Percentiles rank a stretch among this genome's conserved stretches.
Evolutionary conservation across 2,329 filamentous ascomycete species (phyloP).

Genomic region (Hypoxylon sp.): DNA sequence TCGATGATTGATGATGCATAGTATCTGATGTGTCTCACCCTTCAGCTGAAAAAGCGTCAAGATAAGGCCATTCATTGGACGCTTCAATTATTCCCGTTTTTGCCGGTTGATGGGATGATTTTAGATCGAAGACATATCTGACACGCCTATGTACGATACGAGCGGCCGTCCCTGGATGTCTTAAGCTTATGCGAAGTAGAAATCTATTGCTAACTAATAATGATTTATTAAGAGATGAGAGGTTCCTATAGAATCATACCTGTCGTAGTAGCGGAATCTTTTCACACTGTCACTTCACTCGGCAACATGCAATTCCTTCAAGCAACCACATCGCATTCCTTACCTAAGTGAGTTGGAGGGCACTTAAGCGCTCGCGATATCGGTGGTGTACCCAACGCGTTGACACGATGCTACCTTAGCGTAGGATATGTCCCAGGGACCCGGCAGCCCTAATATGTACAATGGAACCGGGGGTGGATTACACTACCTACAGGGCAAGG

Average conservation of each 20-base stretch:
- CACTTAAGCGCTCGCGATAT: constrained; percentile 30
- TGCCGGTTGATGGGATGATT: constrained; percentile 22
- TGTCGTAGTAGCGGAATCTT: constrained; percentile 1
- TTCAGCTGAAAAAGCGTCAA: constrained; percentile 24
- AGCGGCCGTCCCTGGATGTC: constrained; percentile 20
- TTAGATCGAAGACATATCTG: constrained; percentile 35
- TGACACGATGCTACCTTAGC: constrained; percentile 34
- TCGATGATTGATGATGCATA: constrained; percentile 5
- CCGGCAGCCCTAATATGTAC: constrained; percentile 34
- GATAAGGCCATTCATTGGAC: constrained; percentile 20
- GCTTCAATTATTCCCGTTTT: constrained; percentile 3
- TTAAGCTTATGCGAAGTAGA: not conserved
- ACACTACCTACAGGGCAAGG: not conserved
- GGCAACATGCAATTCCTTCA: constrained; percentile 8
- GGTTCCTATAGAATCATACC: not conserved
- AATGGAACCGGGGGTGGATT: constrained; percentile 10
- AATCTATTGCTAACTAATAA: not conserved
- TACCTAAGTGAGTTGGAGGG: not conserved
- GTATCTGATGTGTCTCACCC: constrained; percentile 38
- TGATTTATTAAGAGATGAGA: not conserved
- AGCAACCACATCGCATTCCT: constrained; percentile 1
- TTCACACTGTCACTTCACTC: constrained; percentile 13
- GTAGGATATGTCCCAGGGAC: constrained; percentile 34
- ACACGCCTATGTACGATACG: constrained; percentile 17
- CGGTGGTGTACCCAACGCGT: constrained; percentile 21